Evolutionary conservation across 2,329 filamentous ascomycete genomes (phyloP), one percentile per base, ranked within the genome.

Genomic region (Epicoccum sorghinum): DNA sequence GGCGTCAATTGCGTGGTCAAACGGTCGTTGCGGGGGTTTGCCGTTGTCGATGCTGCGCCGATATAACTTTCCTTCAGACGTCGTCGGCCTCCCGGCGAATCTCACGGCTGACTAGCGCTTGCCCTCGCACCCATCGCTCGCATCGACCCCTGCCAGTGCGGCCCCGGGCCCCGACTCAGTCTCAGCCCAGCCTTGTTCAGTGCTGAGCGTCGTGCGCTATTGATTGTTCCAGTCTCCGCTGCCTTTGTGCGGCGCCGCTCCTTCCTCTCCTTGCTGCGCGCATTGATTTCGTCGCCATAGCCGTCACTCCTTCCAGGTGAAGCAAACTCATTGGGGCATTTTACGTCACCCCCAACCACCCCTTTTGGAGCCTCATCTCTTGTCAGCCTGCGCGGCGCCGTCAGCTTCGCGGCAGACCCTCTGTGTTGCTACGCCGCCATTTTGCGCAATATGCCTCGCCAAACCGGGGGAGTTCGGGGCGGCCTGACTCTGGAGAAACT

Each of bases 401-500:
- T 50, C 46, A 24, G 37, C 42, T 38, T 36, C 49, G 41, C 38
- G 22, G 47, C 7, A 36, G 24, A 47, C 47, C 33, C 42, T n/a
- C 18, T 29, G 0, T 33, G 25, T 41, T 18, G 23, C 13, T 41
- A 13, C 43, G 43, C 13, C 39, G 42, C 41, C 43, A 8, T 23
- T 48, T 55, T 48, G 58, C 64, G 63, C 63, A 47, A 46, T 57
- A 80, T 79, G 78, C 65, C 80, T 54, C 69, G 79, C 48, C 75
- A 76, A 64, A 70, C 73, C 73, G 75, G 76, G 70, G 66, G 78
- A 57, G 85, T 89, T 76, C 89, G 83, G 78, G 86, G 89, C 71
- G 86, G 86, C 58, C 82, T 99, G 66, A 96, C 92, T 7, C 82
- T 98, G 65, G 87, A 88, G 57, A 93, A 96, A 80, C 80, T 99